Evolutionary conservation across 306 rosid species (phyloP), one percentile per base, ranked within the genome.

Genomic region (Astragalus glycyphyllos): DNA sequence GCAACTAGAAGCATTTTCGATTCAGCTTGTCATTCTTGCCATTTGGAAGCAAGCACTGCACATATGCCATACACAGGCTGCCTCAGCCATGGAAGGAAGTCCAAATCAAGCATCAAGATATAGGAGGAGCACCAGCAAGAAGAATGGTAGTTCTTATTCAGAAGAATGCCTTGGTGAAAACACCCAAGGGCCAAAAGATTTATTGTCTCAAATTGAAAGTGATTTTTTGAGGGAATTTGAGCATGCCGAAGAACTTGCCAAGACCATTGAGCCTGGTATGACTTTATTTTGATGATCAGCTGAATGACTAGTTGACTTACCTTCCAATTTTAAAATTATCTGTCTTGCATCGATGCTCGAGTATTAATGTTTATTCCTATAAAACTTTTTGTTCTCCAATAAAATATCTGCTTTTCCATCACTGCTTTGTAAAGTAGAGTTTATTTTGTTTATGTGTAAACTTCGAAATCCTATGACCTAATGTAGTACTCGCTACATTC

Each of bases 71-170:
- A 88, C 99, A 4, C 96, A 84, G 80, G 99, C 96, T 78, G 97
- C 99, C 78, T 95, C 97, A 3, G 99, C 96, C 65, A 91, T 89
- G 88, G 96, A 91, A 84, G 99, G 97, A 71, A 91, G 96, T 85
- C 97, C 96, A 59, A 87, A 76, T 83, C 96, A 82, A 72, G 79
- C 78, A 48, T 68, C 88, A 17, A 86, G 83, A 86, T 78, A 80
- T 75, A 85, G 86, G 75, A 88, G 88, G 88, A 85, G 86, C 79
- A 65, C 67, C 74, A 81, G 82, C 81, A 88, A 83, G 84, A 89
- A 81, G 82, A 80, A 45, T 16, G 82, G 79, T 44, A 87, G 85
- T 84, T 55, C 82, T 48, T 83, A 83, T 71, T 70, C 81, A 1
- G 93, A 86, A 74, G 92, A 76, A 79, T 74, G 80, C 77, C 84